phyloP scores from a whole-genome alignment of 129 eudicot genomes.

The Kitagawia praeruptora region DNA sequence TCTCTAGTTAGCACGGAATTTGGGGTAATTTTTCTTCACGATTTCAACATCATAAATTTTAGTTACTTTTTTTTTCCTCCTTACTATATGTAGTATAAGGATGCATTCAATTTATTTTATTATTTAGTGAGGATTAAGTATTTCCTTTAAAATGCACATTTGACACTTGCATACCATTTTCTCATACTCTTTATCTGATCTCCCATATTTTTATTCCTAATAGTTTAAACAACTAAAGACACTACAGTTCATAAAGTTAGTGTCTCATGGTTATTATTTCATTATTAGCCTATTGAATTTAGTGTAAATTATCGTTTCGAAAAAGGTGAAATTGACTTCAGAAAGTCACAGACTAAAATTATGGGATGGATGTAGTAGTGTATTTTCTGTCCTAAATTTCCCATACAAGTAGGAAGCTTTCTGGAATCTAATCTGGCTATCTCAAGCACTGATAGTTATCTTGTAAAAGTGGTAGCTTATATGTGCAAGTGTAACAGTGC shows the following conservation, averaged over 20 bases:
- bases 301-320: too few relatives aligned
- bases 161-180: neutral
- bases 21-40: conserved; percentile 48
- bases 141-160: neutral
- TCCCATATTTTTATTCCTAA: neutral
- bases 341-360: too few relatives aligned
- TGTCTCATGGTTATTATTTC: neutral
- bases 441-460: neutral
- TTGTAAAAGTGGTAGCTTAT: neutral
- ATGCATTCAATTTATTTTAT: neutral
- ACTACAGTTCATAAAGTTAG: neutral
- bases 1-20: conserved; percentile 61
- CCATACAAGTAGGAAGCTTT: neutral
- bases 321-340: neutral
- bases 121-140: neutral
- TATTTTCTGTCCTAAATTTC: neutral
- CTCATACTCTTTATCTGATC: neutral
- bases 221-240: neutral
- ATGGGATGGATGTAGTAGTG: neutral
- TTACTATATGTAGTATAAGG: too few relatives aligned
- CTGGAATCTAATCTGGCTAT: neutral
- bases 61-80: neutral
- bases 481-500: neutral
- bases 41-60: neutral
- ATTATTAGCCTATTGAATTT: too few relatives aligned